Percentiles rank a stretch among this genome's conserved stretches.
Evolutionary conservation across 345 rosid genomes (phyloP).

Genomic region (Pistacia vera): DNA sequence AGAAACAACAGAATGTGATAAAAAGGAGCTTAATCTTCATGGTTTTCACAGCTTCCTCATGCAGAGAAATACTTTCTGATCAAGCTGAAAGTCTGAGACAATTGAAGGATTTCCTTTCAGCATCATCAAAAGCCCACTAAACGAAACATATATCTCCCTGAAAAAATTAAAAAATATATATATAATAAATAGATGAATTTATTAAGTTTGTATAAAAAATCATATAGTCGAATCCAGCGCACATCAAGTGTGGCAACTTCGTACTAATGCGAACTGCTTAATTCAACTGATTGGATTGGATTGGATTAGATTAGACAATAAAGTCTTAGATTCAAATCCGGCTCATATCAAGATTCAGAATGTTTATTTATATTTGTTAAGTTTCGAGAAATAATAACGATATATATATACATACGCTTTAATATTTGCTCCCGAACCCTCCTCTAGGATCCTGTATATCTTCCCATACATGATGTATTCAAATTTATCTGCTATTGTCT

Average conservation of each 20-base stretch:
- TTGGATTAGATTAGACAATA: too few relatives aligned
- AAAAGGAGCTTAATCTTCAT: background rate
- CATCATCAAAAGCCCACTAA: constrained; percentile 30
- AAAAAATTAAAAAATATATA: background rate
- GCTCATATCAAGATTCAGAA: too few relatives aligned
- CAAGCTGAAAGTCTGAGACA: constrained; percentile 21
- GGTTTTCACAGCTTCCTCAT: constrained; percentile 22
- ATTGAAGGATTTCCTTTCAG: constrained; percentile 26
- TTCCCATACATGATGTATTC: constrained; percentile 29
- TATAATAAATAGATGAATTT: background rate
- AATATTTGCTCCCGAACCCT: constrained; percentile 17
- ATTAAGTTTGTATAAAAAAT: too few relatives aligned
- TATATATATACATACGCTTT: constrained; percentile 18
- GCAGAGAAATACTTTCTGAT: constrained; percentile 25
- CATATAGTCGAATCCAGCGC: too few relatives aligned
- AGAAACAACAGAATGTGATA: background rate
- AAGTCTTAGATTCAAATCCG: too few relatives aligned
- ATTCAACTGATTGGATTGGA: too few relatives aligned
- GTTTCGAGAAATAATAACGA: background rate
- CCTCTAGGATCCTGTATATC: constrained; percentile 24
- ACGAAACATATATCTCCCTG: constrained; percentile 30
- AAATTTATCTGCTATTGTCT: constrained; percentile 24
- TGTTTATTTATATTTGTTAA: too few relatives aligned
- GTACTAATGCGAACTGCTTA: too few relatives aligned
- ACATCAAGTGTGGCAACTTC: too few relatives aligned